These are phyloP conservation scores for Xylaria cubensis DNA, from an alignment of 495 filamentous ascomycete genomes.

Conservation along the genomic window DNA sequence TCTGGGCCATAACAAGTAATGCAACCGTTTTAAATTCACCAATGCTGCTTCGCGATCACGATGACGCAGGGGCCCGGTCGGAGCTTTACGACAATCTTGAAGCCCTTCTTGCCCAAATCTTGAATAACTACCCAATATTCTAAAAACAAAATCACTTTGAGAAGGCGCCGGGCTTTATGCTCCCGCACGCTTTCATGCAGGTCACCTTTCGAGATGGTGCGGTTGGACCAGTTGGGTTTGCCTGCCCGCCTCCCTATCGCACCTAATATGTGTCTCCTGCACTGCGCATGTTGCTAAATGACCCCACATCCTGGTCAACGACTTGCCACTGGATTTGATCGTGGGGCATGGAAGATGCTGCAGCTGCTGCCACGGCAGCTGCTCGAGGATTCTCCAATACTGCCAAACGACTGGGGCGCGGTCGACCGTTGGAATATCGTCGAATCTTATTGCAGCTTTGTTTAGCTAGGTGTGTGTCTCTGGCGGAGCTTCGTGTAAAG, in stretches of 20 bases:
- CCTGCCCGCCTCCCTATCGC: background rate
- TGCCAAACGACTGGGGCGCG: conserved; percentile 40
- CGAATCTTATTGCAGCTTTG: conserved; percentile 43
- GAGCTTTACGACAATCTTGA: background rate
- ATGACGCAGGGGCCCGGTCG: background rate
- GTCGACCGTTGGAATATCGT: conserved; percentile 42
- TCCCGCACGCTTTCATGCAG: background rate
- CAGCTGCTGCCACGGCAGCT: conserved; percentile 38
- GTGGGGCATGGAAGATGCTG: conserved; percentile 31
- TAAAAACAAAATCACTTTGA: background rate
- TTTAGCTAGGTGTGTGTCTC: conserved; percentile 77
- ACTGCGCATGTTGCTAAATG: conserved; percentile 24
- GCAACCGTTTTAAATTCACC: conserved; percentile 2
- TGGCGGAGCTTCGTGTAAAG: conserved; percentile 87
- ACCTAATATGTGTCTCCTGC: conserved; percentile 5
- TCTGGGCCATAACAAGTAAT: background rate
- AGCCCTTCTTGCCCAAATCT: background rate
- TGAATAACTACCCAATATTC: background rate
- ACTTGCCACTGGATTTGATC: conserved; percentile 36
- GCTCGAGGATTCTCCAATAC: conserved; percentile 39
- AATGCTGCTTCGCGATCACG: background rate
- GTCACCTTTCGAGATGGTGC: background rate
- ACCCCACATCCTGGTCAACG: conserved; percentile 35
- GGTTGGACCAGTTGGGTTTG: background rate
- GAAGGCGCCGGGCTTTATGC: background rate